phyloP scores from a whole-genome alignment of 2,329 filamentous ascomycete species.

The Beauveria pseudobassiana region DNA sequence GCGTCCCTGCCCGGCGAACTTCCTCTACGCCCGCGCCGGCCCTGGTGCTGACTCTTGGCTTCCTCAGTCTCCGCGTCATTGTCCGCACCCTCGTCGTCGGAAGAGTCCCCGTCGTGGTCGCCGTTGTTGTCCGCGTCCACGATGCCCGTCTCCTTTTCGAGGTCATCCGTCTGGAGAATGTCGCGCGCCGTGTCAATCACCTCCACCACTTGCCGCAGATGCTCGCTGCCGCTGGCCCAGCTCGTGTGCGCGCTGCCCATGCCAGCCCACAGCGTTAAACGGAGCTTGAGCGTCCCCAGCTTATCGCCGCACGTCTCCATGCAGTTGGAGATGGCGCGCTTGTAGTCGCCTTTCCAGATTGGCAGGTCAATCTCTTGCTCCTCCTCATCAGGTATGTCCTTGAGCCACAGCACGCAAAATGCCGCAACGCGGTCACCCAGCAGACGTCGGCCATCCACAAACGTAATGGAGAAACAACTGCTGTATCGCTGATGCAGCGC shows the following conservation, averaged over 20 bases:
- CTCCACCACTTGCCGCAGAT: conserved; percentile 33
- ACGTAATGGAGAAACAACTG: conserved; percentile 48
- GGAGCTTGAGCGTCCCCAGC: conserved; percentile 37
- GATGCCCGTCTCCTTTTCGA: conserved; percentile 29
- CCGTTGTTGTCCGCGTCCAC: conserved; percentile 25
- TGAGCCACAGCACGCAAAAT: conserved; percentile 60
- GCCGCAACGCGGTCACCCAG: conserved; percentile 50
- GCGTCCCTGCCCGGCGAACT: conserved; percentile 16
- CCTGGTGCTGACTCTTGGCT: conserved; percentile 3
- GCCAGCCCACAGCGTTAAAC: conserved; percentile 28
- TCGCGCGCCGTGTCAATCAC: conserved; percentile 38
- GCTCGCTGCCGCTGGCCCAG: conserved; percentile 27
- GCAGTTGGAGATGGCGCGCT: conserved; percentile 39
- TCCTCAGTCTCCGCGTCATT: conserved; percentile 8
- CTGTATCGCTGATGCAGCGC: conserved; percentile 54
- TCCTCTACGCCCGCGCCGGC: background rate
- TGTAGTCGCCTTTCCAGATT: conserved; percentile 55
- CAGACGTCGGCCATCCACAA: conserved; percentile 28
- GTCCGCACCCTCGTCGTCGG: conserved; percentile 14
- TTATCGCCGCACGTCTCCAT: conserved; percentile 38
- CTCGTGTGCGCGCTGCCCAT: conserved; percentile 29
- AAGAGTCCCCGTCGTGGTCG: conserved; percentile 21
- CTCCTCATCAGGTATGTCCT: conserved; percentile 62
- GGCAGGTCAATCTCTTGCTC: conserved; percentile 49
- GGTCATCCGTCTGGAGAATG: conserved; percentile 23